Conservation (phyloP, 2,329 filamentous ascomycete species). For the Aureobasidium sp. region DNA sequence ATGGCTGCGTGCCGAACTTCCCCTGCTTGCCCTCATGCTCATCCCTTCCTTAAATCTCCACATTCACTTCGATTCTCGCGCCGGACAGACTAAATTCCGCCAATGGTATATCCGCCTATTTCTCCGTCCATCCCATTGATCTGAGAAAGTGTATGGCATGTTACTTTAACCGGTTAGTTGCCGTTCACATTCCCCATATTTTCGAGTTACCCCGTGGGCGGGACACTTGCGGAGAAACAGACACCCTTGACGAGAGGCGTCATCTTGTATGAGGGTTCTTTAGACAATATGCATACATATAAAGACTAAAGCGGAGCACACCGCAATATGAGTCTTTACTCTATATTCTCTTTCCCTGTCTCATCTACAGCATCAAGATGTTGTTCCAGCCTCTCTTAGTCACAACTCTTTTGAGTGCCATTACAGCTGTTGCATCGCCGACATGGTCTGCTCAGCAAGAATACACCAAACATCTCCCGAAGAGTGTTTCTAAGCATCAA, state of each 20-base stretch:
- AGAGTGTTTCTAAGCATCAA: constrained; percentile 20
- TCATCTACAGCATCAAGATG: not conserved
- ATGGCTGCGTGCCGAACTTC: not conserved
- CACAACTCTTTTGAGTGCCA: constrained; percentile 17
- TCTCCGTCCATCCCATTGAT: not conserved
- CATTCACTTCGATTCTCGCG: not conserved
- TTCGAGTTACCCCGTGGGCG: constrained; percentile 3
- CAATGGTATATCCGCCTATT: not conserved
- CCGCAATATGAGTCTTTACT: not conserved
- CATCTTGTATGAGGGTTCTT: not conserved
- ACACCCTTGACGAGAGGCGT: not conserved
- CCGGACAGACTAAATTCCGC: constrained; percentile 1
- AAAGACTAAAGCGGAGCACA: not conserved
- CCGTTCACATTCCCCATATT: constrained; percentile 1
- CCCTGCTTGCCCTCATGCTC: not conserved
- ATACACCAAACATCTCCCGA: constrained; percentile 21
- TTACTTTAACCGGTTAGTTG: constrained; percentile 5
- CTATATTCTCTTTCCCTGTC: not conserved
- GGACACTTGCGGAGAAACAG: constrained; percentile 11
- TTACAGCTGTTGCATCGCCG: constrained; percentile 19
- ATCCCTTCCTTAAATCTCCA: constrained; percentile 1
- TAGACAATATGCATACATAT: not conserved
- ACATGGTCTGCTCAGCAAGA: constrained; percentile 27
- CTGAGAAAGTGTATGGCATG: not conserved
- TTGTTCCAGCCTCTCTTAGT: constrained; percentile 12